These are phyloP conservation scores for Arthrobotrys entomopaga DNA, from an alignment of 2,329 filamentous ascomycete genomes.

Conservation along the genomic window DNA sequence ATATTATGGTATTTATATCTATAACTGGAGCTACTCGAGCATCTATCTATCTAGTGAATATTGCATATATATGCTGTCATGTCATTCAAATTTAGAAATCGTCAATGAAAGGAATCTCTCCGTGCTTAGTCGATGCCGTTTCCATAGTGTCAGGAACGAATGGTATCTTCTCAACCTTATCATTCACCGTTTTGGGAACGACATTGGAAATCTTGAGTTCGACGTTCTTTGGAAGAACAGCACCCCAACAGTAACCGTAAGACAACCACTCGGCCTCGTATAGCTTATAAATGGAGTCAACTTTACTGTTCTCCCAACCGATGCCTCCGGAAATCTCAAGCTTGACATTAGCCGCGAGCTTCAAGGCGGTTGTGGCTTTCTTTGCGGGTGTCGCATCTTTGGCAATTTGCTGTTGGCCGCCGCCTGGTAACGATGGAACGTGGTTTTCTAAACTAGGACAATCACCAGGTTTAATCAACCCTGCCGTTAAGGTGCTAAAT, in stretches of 20 bases:
- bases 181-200: not conserved
- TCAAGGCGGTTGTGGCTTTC: not conserved
- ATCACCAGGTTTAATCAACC: conserved; percentile 4
- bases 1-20: too few relatives aligned
- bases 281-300: not conserved
- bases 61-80: too few relatives aligned
- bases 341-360: not conserved
- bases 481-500: conserved; percentile 17
- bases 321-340: not conserved
- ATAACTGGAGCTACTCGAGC: too few relatives aligned
- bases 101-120: not conserved
- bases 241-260: not conserved
- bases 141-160: not conserved
- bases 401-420: not conserved
- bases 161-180: not conserved
- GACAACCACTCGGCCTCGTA: not conserved
- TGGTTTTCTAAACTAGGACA: conserved; percentile 14
- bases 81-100: not conserved
- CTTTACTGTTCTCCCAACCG: not conserved
- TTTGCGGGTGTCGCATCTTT: not conserved
- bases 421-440: not conserved
- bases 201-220: not conserved
- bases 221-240: not conserved
- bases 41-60: too few relatives aligned
- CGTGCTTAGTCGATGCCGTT: not conserved